These are phyloP conservation scores for Trichoderma asperellum DNA, from an alignment of 2,329 filamentous ascomycete genomes.

Conservation along the genomic window DNA sequence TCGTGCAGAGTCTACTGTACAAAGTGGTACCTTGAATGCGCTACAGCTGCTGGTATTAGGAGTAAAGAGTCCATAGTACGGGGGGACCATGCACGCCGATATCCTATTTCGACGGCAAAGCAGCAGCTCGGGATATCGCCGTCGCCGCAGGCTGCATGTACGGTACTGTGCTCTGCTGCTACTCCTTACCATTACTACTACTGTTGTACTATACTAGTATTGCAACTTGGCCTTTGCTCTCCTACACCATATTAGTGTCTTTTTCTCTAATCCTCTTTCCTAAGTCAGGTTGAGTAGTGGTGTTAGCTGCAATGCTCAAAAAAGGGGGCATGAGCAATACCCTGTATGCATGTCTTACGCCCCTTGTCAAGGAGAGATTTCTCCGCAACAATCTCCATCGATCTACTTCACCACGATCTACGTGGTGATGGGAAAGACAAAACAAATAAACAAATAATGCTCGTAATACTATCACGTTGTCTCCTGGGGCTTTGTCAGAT, in stretches of 20 bases:
- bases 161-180: too few species aligned
- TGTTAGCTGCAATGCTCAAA: background rate
- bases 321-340: background rate
- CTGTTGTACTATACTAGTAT: background rate
- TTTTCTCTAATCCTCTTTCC: background rate
- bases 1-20: background rate
- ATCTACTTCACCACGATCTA: constrained; percentile 23
- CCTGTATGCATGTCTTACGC: background rate
- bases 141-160: background rate
- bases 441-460: background rate
- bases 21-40: background rate
- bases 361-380: constrained; percentile 6
- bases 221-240: background rate
- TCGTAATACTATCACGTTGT: background rate
- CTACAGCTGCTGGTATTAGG: background rate
- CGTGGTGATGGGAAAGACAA: background rate
- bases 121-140: constrained; percentile 18
- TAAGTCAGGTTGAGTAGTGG: background rate
- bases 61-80: background rate
- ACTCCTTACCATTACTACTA: background rate
- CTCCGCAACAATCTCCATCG: constrained; percentile 8
- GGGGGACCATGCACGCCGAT: background rate
- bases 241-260: background rate
- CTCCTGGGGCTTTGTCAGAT: background rate
- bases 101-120: constrained; percentile 2